Percentiles rank a stretch among this genome's conserved stretches.
Conservation (phyloP, 345 rosid genomes). For the Lagerstroemia speciosa region DNA sequence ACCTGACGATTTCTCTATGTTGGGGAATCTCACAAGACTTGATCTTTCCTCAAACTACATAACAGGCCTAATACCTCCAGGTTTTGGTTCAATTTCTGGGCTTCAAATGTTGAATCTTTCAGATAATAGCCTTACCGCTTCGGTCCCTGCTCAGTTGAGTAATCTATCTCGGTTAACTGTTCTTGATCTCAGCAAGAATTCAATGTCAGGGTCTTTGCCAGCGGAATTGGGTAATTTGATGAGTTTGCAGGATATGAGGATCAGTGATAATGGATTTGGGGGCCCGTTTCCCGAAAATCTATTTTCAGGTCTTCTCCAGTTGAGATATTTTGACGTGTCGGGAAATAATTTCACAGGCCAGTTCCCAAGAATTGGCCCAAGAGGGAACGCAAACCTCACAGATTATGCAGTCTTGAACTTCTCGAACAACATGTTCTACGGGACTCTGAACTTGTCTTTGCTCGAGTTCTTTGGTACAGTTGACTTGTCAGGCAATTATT, state of each 20-base stretch:
- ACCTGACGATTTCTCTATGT: conserved; percentile 27
- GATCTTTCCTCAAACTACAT: conserved; percentile 43
- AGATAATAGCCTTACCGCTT: conserved; percentile 36
- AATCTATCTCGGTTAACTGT: conserved; percentile 32
- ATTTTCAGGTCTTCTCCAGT: conserved; percentile 27
- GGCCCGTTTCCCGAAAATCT: conserved; percentile 28
- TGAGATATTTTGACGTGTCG: conserved; percentile 51
- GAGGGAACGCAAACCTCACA: conserved; percentile 16
- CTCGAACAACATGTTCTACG: conserved; percentile 65
- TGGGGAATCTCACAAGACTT: conserved; percentile 30
- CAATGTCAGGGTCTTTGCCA: conserved; percentile 43
- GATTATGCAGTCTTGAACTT: conserved; percentile 37
- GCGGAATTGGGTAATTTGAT: conserved; percentile 27
- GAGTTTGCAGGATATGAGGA: conserved; percentile 35
- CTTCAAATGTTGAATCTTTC: conserved; percentile 42
- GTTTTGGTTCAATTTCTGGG: conserved; percentile 27
- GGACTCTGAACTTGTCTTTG: conserved; percentile 35
- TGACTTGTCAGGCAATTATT: conserved; percentile 73
- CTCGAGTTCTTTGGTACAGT: conserved; percentile 30
- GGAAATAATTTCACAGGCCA: conserved; percentile 47
- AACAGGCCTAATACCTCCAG: conserved; percentile 34
- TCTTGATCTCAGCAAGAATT: conserved; percentile 56
- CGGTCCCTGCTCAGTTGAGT: conserved; percentile 39
- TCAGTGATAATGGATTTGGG: conserved; percentile 29
- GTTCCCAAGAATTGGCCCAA: conserved; percentile 24